Conservation (phyloP, 768 basidiomycete genomes). For the Solioccasus polychromus region DNA sequence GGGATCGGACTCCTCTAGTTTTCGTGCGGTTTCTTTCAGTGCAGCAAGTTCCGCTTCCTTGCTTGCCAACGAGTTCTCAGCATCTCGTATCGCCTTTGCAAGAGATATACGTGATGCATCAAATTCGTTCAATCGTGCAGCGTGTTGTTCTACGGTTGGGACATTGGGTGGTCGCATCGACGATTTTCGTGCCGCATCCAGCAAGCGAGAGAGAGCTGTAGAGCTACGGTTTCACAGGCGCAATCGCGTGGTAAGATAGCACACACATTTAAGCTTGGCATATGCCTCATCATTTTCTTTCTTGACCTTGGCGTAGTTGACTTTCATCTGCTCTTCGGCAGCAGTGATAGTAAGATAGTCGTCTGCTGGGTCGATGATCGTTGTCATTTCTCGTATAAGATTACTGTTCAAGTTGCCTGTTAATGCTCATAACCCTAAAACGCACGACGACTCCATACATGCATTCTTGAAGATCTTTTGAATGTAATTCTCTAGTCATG, state of each 20-base stretch:
- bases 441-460: slow-evolving; percentile 19
- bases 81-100: slow-evolving; percentile 72
- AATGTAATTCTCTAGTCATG: slow-evolving; percentile 31
- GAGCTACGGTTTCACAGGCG: not conserved
- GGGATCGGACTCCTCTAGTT: slow-evolving; percentile 67
- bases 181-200: slow-evolving; percentile 70
- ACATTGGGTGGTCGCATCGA: slow-evolving; percentile 67
- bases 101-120: slow-evolving; percentile 62
- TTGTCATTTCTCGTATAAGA: slow-evolving; percentile 65
- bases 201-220: slow-evolving; percentile 57
- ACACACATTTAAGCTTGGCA: slow-evolving; percentile 57
- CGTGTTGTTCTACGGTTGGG: slow-evolving; percentile 64
- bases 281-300: slow-evolving; percentile 70
- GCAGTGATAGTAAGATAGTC: slow-evolving; percentile 74
- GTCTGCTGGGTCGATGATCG: slow-evolving; percentile 75
- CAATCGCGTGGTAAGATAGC: not conserved
- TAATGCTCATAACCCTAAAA: not conserved
- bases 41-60: slow-evolving; percentile 69
- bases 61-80: slow-evolving; percentile 59
- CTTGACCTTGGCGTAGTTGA: slow-evolving; percentile 54
- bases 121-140: slow-evolving; percentile 58
- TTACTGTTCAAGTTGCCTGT: slow-evolving; percentile 41
- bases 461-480: slow-evolving; percentile 35
- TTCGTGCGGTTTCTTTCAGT: slow-evolving; percentile 61
- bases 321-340: slow-evolving; percentile 66